A percentile compares a stretch with the other conserved stretches of the same genome.
These are phyloP conservation scores for Cyanodermella asteris DNA, from an alignment of 2,329 filamentous ascomycete species.

Conservation along the genomic window DNA sequence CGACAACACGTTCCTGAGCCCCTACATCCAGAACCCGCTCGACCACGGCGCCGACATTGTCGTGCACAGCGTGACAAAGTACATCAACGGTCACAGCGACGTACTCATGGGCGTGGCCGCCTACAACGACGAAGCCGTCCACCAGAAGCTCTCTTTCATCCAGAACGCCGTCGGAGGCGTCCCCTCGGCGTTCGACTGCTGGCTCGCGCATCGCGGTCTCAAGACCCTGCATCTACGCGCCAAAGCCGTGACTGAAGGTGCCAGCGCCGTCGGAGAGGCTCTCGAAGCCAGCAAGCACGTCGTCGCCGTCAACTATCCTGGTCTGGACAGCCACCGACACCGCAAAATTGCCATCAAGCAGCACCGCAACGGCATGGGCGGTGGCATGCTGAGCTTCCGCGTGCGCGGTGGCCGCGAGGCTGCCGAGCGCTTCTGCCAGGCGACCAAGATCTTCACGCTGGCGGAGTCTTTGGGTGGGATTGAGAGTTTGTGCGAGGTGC, in stretches of 20 bases:
- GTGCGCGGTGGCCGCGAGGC: slow-evolving; percentile 69
- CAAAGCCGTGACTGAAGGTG: slow-evolving; percentile 65
- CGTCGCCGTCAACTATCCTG: slow-evolving; percentile 85
- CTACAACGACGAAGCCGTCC: slow-evolving; percentile 69
- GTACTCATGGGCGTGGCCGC: slow-evolving; percentile 95
- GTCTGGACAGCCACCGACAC: slow-evolving; percentile 69
- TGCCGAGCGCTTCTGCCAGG: slow-evolving; percentile 79
- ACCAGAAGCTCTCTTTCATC: slow-evolving; percentile 61
- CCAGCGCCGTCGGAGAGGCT: slow-evolving; percentile 49
- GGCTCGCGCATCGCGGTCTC: slow-evolving; percentile 88
- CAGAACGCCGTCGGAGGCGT: slow-evolving; percentile 96
- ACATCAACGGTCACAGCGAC: slow-evolving; percentile 93
- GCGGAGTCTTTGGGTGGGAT: slow-evolving; percentile 85
- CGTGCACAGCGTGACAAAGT: slow-evolving; percentile 93
- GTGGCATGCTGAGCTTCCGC: slow-evolving; percentile 94
- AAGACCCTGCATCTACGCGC: slow-evolving; percentile 93
- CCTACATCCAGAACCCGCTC: slow-evolving; percentile 90
- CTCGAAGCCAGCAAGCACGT: slow-evolving; percentile 66
- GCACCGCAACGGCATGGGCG: slow-evolving; percentile 83
- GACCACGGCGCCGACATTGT: slow-evolving; percentile 92
- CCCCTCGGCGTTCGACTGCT: slow-evolving; percentile 86
- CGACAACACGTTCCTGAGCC: slow-evolving; percentile 94
- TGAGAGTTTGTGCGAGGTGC: slow-evolving; percentile 78
- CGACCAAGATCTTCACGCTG: slow-evolving; percentile 73
- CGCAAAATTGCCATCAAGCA: slow-evolving; percentile 68